Evolutionary conservation across 371 early-diverging fungal species (phyloP).

Genomic region (Rhizomucor miehei): DNA sequence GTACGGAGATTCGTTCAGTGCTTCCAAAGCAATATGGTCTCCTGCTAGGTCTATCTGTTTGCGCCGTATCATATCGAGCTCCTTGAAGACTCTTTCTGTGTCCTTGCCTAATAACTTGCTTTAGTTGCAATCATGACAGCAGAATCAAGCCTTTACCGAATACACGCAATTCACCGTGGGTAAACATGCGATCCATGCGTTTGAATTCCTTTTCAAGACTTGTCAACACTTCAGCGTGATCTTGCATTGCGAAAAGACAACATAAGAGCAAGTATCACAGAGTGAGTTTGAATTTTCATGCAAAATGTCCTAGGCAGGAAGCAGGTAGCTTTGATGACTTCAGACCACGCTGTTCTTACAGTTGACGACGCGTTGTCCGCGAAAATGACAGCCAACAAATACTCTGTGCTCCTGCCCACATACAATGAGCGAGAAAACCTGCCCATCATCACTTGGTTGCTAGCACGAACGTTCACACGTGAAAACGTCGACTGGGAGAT

Average conservation of each 20-base stretch:
- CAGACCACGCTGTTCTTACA: slow-evolving; percentile 40
- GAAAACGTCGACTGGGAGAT: slow-evolving; percentile 90
- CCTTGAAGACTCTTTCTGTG: slow-evolving; percentile 28
- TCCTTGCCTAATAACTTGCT: slow-evolving; percentile 12
- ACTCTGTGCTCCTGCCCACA: slow-evolving; percentile 96
- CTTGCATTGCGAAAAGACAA: slow-evolving; percentile 10
- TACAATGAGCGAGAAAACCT: slow-evolving; percentile 99
- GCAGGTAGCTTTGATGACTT: slow-evolving; percentile 2
- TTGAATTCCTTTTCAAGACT: slow-evolving; percentile 28
- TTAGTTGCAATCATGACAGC: neutral
- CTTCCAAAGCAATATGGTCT: slow-evolving; percentile 32
- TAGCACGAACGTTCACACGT: slow-evolving; percentile 85
- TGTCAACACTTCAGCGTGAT: slow-evolving; percentile 14
- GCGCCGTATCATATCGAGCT: slow-evolving; percentile 28
- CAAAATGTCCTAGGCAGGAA: no score
- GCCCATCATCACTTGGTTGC: slow-evolving; percentile 90
- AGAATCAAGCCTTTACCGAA: slow-evolving; percentile 14
- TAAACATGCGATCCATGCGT: slow-evolving; percentile 23
- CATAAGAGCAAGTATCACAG: no score
- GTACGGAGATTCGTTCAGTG: slow-evolving; percentile 23
- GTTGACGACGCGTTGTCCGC: slow-evolving; percentile 21
- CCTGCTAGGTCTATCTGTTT: slow-evolving; percentile 27
- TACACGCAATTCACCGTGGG: slow-evolving; percentile 28
- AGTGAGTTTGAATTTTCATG: no score
- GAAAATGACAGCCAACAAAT: slow-evolving; percentile 53